phyloP scores from a whole-genome alignment of 1,139 yeast genomes.

The Sugiyamaella neomexicana region DNA sequence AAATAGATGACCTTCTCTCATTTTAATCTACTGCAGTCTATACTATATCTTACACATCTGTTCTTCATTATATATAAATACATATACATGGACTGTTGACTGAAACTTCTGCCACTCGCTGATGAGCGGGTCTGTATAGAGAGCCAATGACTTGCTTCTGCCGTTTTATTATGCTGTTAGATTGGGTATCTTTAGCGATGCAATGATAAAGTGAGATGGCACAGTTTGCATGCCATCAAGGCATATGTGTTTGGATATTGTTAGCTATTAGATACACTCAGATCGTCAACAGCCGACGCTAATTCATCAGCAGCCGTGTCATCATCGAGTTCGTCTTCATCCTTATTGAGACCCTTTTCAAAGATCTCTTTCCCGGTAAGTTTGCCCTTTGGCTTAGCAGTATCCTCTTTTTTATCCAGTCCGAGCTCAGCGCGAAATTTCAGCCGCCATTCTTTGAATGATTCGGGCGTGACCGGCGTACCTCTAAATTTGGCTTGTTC shows the following conservation, averaged over 20 bases:
- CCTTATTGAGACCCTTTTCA: slow-evolving; percentile 80
- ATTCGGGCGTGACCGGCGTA: slow-evolving; percentile 74
- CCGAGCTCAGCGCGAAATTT: slow-evolving; percentile 56
- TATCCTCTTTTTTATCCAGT: slow-evolving; percentile 52
- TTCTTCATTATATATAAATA: slow-evolving; percentile 13
- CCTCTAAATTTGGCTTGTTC: slow-evolving; percentile 74
- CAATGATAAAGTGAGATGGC: no score
- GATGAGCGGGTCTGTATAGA: no score
- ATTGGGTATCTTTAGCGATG: no score
- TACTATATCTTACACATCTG: slow-evolving; percentile 8
- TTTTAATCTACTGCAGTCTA: slow-evolving; percentile 20
- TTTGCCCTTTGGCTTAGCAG: slow-evolving; percentile 65
- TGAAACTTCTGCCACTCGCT: not conserved
- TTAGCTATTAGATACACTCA: slow-evolving; percentile 15
- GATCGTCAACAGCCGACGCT: slow-evolving; percentile 20
- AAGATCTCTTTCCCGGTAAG: slow-evolving; percentile 86
- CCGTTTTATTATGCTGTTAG: no score
- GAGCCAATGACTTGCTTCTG: no score
- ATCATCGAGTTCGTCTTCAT: slow-evolving; percentile 52
- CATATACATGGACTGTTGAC: slow-evolving; percentile 14
- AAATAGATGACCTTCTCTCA: slow-evolving; percentile 32
- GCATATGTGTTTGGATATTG: no score
- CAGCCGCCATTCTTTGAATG: slow-evolving; percentile 68
- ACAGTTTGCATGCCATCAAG: no score
- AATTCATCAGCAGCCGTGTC: slow-evolving; percentile 28